Conservation (phyloP, 768 basidiomycete genomes). For the Russula abietina region DNA sequence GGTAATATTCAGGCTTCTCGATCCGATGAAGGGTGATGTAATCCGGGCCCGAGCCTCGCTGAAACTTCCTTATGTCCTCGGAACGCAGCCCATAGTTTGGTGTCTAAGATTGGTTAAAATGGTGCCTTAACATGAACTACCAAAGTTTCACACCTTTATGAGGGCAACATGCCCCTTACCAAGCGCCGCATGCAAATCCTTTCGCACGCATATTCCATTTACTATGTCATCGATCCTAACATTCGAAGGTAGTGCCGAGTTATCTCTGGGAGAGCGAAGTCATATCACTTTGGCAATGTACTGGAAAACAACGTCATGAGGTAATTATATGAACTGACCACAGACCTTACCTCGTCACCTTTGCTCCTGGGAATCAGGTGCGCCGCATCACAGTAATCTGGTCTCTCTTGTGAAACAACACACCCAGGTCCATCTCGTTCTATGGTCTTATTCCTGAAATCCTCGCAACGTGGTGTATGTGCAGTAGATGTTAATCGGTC, state of each 20-base stretch:
- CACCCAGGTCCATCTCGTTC: neutral
- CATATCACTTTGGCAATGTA: neutral
- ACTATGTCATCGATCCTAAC: neutral
- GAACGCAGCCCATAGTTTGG: neutral
- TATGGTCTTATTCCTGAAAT: neutral
- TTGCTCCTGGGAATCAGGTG: neutral
- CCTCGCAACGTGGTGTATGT: neutral
- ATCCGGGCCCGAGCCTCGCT: neutral
- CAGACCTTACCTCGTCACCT: neutral
- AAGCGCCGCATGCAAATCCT: neutral
- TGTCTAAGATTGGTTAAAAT: constrained; percentile 5
- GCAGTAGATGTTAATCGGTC: neutral
- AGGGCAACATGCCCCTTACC: neutral
- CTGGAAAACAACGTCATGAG: neutral
- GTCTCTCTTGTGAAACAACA: neutral
- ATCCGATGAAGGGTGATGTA: neutral
- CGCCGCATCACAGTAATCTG: neutral
- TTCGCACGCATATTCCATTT: neutral
- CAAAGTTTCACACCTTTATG: constrained; percentile 1
- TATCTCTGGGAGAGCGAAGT: neutral
- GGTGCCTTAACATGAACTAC: neutral
- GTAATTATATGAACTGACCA: neutral
- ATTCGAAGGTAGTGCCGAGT: neutral
- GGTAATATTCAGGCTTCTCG: neutral
- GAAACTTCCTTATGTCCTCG: neutral